Percentiles rank a stretch among this genome's conserved stretches.
phyloP scores from a whole-genome alignment of 2,329 filamentous ascomycete species.

The Sporothrix brasiliensis region DNA sequence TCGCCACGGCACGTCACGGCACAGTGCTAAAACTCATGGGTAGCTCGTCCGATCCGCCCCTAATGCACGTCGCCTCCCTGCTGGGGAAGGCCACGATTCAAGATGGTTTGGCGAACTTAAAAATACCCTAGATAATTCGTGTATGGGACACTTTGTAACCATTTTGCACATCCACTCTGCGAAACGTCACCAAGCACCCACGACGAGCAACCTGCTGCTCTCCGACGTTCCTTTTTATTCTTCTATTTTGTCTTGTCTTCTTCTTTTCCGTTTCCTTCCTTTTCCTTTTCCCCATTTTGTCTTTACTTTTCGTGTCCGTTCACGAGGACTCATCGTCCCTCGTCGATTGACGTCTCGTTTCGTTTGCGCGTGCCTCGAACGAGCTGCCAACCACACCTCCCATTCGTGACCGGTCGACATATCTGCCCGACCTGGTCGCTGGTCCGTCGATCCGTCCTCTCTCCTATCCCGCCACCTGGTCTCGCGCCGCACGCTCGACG shows the following conservation, averaged over 20 bases:
- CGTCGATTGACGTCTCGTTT: neutral
- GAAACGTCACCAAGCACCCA: constrained; percentile 16
- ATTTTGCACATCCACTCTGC: neutral
- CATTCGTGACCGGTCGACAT: neutral
- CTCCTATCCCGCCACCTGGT: neutral
- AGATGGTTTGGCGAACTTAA: constrained; percentile 2
- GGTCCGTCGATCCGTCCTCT: no score
- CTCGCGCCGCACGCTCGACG: constrained; percentile 41
- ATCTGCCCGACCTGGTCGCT: neutral
- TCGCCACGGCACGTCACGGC: neutral
- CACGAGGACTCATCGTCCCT: neutral
- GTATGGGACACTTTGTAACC: neutral
- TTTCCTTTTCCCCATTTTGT: neutral
- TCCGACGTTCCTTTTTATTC: neutral
- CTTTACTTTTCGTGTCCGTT: neutral
- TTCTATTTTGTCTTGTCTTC: neutral
- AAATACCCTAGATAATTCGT: neutral
- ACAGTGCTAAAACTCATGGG: neutral
- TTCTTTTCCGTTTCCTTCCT: neutral
- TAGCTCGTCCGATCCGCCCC: neutral
- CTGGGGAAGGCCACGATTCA: constrained; percentile 32
- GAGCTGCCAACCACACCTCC: neutral
- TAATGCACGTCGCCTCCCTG: neutral
- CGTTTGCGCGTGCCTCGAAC: neutral
- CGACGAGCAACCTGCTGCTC: neutral